These are phyloP conservation scores for Thielaviopsis euricoi DNA, from an alignment of 2,329 filamentous ascomycete species.

Conservation along the genomic window DNA sequence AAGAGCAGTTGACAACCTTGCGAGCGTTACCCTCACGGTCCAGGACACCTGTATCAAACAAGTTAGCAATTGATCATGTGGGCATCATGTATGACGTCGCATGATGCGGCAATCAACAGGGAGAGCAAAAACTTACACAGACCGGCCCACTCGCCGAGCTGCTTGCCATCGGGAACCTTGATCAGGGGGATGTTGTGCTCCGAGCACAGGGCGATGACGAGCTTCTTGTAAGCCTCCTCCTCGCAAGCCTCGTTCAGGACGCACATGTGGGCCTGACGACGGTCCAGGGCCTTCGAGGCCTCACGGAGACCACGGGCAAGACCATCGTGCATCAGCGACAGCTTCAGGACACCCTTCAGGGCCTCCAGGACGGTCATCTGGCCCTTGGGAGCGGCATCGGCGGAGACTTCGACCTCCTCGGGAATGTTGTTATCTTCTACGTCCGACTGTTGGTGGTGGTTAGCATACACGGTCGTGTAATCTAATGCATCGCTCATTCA, in stretches of 20 bases:
- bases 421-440: conserved; percentile 97
- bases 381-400: conserved; percentile 71
- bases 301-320: conserved; percentile 96
- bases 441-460: conserved; percentile 58
- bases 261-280: conserved; percentile 98
- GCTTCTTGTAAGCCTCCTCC: conserved; percentile 99
- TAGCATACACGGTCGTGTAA: background rate
- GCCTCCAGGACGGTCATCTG: conserved; percentile 98
- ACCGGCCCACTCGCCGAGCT: conserved; percentile 99
- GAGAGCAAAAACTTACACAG: conserved; percentile 53
- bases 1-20: conserved; percentile 99
- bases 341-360: conserved; percentile 96
- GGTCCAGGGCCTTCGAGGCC: conserved; percentile 96
- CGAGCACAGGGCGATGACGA: conserved; percentile 93
- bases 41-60: conserved; percentile 55
- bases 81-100: background rate
- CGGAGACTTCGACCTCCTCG: conserved; percentile 92
- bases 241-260: conserved; percentile 99
- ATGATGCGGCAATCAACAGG: background rate
- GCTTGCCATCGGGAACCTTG: conserved; percentile 99
- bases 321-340: conserved; percentile 98
- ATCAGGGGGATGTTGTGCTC: conserved; percentile 99
- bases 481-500: background rate
- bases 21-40: conserved; percentile 98
- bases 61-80: conserved; percentile 18